Base-by-base conservation (phyloP, 1,139 yeast genomes). In the Lodderomyces parapsilosis region DNA sequence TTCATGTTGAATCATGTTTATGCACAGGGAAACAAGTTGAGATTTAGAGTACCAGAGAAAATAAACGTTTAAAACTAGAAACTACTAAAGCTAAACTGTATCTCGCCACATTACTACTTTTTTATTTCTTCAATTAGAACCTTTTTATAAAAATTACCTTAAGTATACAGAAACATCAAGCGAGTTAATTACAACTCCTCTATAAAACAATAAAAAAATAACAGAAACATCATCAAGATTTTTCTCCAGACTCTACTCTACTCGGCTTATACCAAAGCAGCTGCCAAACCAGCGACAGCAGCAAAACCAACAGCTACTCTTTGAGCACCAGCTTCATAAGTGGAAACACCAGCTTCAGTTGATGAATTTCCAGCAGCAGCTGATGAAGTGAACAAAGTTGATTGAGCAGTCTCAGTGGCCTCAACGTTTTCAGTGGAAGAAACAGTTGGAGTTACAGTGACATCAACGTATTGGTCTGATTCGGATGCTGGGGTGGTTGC, bases 1-100 rank as follows among this genome's bases (percentile, higher is more conserved):
- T 64, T 63, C 7, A 74, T 80, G 1, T 70, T 93, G 55, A 77
- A 82, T 39, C 74, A 76, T 38, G 76, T 94, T 10, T 91, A 91
- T 57, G 69, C 75, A 24, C 96, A 88, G 59, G 99, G 99, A 1
- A 75, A 71, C 46, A 66, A 60, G 43, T 56, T 68, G 40, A 60
- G 76, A 49, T 74, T 71, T 53, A 62, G 60, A 49, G 78, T 68
- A 3, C 78, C 78, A 7, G 33, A 30, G 18, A 30, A 30, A 30
- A 15, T 30, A 30, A 30, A 30, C 33, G 19, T 9, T 30, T 30
- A 30, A 15, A 30, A 30, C n/a, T 20, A 20, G 23, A 20, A 20
- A 20, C 23, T n/a, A n/a, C n/a, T n/a, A n/a, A n/a, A n/a, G n/a
- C n/a, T n/a, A n/a, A n/a, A n/a, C n/a, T n/a, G n/a, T n/a, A n/a